A percentile compares a stretch with the other conserved stretches of the same genome.
These are phyloP conservation scores for Ambispora gerdemannii DNA, from an alignment of 192 early-diverging fungal species.

Conservation along the genomic window DNA sequence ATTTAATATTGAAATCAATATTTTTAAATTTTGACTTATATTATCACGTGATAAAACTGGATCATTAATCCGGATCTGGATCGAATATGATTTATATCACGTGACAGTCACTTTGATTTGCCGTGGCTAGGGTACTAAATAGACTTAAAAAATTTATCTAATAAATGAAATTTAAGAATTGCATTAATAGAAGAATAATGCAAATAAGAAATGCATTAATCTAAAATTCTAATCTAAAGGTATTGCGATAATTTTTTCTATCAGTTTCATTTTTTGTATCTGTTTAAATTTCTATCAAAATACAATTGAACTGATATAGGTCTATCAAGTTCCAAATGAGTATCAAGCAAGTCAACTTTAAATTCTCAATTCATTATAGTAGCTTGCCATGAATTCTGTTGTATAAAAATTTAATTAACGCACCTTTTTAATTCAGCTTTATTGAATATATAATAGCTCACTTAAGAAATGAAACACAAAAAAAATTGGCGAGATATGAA, in stretches of 20 bases:
- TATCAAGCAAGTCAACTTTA: constrained; percentile 4
- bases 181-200: too few species aligned
- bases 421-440: background rate
- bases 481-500: too few species aligned
- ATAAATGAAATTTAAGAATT: too few species aligned
- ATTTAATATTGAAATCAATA: too few species aligned
- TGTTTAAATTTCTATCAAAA: constrained; percentile 23
- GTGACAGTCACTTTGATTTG: too few species aligned
- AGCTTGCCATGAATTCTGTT: background rate
- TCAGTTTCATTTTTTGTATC: constrained; percentile 18
- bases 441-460: background rate
- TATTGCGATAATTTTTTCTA: constrained; percentile 4
- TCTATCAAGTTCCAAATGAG: background rate
- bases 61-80: too few species aligned
- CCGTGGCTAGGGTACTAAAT: too few species aligned
- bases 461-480: too few species aligned
- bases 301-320: background rate
- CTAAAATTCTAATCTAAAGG: constrained; percentile 18
- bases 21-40: too few species aligned
- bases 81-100: too few species aligned
- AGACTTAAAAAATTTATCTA: too few species aligned
- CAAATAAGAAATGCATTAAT: background rate
- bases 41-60: too few species aligned
- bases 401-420: background rate
- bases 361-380: constrained; percentile 25